phyloP scores from a whole-genome alignment of 1,139 yeast species.

The Sugiyamaella castrensis region DNA sequence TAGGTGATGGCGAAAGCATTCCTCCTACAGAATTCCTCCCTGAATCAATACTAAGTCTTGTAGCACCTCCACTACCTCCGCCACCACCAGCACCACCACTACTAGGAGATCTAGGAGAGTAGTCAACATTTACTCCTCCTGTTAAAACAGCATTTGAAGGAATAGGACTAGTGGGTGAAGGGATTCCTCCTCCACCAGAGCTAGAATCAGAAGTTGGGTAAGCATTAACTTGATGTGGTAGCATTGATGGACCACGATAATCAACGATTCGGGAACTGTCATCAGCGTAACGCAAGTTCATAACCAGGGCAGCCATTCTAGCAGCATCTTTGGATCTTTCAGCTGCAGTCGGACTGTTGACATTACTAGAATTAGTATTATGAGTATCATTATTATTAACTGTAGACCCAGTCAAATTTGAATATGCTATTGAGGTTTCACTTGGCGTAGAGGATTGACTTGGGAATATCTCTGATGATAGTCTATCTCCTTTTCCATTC shows the following conservation, averaged over 20 bases:
- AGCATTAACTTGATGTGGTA: not conserved
- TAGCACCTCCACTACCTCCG: too few species aligned
- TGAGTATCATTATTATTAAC: not conserved
- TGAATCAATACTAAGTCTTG: too few species aligned
- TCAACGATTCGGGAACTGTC: constrained; percentile 13
- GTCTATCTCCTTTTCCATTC: too few species aligned
- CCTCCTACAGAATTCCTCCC: too few species aligned
- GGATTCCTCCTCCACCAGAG: not conserved
- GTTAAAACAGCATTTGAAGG: too few species aligned
- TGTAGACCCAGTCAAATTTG: not conserved
- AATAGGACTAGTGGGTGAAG: not conserved
- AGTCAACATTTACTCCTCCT: too few species aligned
- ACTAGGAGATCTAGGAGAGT: too few species aligned
- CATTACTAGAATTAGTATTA: not conserved
- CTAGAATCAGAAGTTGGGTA: not conserved
- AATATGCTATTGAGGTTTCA: too few species aligned
- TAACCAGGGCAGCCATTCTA: constrained; percentile 24
- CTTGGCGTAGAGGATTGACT: too few species aligned
- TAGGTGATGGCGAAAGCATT: too few species aligned
- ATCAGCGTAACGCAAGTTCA: constrained; percentile 26
- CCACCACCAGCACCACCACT: too few species aligned
- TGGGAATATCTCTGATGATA: too few species aligned
- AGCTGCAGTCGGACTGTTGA: not conserved
- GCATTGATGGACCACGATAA: not conserved
- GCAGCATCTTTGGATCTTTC: constrained; percentile 26